Base-by-base conservation (phyloP, 2,329 filamentous ascomycete genomes). In the Chrysosporium queenslandicum region DNA sequence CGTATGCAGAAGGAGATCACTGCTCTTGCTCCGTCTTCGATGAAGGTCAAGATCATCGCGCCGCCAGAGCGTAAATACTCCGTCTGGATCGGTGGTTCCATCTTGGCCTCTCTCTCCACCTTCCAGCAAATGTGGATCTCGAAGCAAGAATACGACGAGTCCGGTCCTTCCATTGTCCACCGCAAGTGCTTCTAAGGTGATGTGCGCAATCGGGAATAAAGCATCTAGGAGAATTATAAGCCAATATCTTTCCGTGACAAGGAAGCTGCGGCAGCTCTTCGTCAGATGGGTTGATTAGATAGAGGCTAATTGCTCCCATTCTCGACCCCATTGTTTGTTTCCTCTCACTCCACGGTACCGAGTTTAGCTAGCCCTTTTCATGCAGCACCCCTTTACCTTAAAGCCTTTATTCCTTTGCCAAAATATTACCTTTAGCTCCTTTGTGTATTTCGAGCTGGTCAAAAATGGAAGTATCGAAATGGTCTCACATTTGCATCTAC, bases 51-150 rank as follows among this genome's bases (percentile, higher is more conserved):
- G 87, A 97, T 98, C 79, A 97, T 98, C 74, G 92, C 92, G 79
- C 92, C 92, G 67, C 92, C 92, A 65, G 92, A 98, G 87, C 88
- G 92, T 78, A 98, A 98, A 84, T 98, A 98, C 88, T 97, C 92
- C 61, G 92, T 98, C 82, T 98, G 92, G 92, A 98, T 98, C 75
- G 92, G 92, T 92, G 92, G 92, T 83, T 98, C 92, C 76, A 98
- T 98, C 79, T 79, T 98, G 71, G 92, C 92, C 67, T 98, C 92
- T 61, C 87, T 98, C 69, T 98, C 92, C 66, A 98, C 92, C 77
- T 98, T 98, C 91, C 92, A 98, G 83, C 92, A 98, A 81, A 98
- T 98, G 92, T 98, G 92, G 92, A 97, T 98, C 85, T 98, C 92
- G 69, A 98, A 98, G 89, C 92, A 98, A 81, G 91, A 97, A 82